A percentile compares a stretch with the other conserved stretches of the same genome.
phyloP scores from a whole-genome alignment of 306 rosid species.

The Dalbergia oliveri region DNA sequence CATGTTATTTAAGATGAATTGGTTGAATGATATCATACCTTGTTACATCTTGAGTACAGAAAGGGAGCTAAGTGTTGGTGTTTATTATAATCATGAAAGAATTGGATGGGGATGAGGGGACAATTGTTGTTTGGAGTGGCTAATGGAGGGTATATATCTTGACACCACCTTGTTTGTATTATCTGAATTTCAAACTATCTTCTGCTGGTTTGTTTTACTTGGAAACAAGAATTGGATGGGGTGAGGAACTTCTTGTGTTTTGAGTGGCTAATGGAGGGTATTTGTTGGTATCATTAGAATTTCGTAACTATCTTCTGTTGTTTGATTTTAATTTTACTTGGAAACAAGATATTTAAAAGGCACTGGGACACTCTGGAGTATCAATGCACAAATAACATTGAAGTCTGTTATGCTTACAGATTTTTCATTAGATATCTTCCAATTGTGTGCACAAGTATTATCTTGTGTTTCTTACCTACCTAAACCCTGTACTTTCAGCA shows the following conservation, averaged over 20 bases:
- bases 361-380: neutral
- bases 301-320: neutral
- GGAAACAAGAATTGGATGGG: neutral
- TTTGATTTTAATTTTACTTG: neutral
- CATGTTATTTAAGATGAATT: slow-evolving; percentile 6
- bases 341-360: neutral
- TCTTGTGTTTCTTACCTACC: neutral
- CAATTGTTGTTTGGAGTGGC: neutral
- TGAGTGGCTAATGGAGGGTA: neutral
- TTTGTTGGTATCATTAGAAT: neutral
- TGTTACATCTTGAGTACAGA: neutral
- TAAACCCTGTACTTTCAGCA: neutral
- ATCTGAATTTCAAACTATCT: neutral
- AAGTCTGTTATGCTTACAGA: neutral
- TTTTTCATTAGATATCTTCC: neutral
- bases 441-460: neutral
- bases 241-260: too few relatives aligned
- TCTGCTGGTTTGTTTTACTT: neutral
- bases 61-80: neutral
- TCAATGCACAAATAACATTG: neutral
- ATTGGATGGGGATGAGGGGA: neutral
- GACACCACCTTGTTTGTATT: neutral
- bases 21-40: neutral
- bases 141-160: neutral
- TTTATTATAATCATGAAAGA: slow-evolving; percentile 21